Conservation (phyloP, 352 stramenopile species). For the Pythium coloratum region DNA sequence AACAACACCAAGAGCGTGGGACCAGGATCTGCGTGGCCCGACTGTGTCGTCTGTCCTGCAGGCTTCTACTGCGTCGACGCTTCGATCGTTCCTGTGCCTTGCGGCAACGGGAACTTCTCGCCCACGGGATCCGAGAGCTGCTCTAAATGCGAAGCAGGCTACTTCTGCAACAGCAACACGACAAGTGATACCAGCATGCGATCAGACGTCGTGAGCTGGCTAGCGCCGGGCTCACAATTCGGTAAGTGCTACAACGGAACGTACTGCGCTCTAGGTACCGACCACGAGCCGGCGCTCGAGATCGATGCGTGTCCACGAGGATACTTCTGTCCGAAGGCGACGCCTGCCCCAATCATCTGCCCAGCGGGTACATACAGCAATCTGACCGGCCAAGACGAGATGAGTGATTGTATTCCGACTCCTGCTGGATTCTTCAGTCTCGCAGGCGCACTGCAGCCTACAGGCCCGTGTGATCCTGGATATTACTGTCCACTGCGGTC, state of each 20-base stretch:
- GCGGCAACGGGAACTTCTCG: constrained; percentile 68
- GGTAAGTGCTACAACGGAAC: constrained; percentile 88
- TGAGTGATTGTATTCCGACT: constrained; percentile 75
- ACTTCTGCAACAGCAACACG: constrained; percentile 75
- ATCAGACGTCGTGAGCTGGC: constrained; percentile 54
- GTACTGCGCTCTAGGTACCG: constrained; percentile 73
- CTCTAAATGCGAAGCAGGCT: constrained; percentile 59
- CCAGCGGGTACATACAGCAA: constrained; percentile 86
- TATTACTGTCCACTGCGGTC: constrained; percentile 85
- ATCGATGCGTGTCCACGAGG: constrained; percentile 76
- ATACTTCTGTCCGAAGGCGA: constrained; percentile 79
- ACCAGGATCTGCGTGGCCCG: constrained; percentile 49
- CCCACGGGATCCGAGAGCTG: constrained; percentile 54
- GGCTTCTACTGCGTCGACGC: constrained; percentile 84
- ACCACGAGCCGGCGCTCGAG: constrained; percentile 67
- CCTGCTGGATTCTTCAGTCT: constrained; percentile 71
- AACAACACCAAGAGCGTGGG: constrained; percentile 76
- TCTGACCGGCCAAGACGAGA: constrained; percentile 65
- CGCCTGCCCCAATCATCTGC: constrained; percentile 67
- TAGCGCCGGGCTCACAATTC: constrained; percentile 49
- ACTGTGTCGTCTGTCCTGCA: constrained; percentile 73
- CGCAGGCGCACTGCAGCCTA: constrained; percentile 55
- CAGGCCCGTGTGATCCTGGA: constrained; percentile 62
- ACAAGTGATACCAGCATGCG: constrained; percentile 73
- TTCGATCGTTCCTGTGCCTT: constrained; percentile 57